Conservation (phyloP, 441 rosid genomes). For the Euphorbia celastroides region DNA sequence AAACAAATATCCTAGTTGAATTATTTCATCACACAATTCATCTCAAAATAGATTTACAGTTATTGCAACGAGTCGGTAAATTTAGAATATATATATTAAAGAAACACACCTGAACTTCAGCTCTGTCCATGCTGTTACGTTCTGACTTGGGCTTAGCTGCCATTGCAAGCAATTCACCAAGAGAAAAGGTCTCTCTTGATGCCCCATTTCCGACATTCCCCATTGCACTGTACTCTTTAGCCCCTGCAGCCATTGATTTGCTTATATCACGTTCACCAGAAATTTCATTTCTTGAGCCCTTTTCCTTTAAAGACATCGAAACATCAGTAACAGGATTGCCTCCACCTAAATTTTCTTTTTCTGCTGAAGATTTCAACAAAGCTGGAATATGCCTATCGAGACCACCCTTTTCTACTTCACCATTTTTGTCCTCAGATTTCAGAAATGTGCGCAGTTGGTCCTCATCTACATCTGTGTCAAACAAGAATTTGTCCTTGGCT, state of each 20-base stretch:
- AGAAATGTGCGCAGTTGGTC: constrained; percentile 15
- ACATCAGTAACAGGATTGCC: constrained; percentile 15
- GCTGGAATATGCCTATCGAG: constrained; percentile 16
- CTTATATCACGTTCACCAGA: constrained; percentile 20
- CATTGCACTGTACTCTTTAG: constrained; percentile 12
- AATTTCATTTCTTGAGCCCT: constrained; percentile 16
- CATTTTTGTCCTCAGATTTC: constrained; percentile 22
- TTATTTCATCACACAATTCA: not conserved
- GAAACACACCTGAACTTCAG: constrained; percentile 29
- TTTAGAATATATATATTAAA: not conserved
- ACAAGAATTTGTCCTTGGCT: constrained; percentile 45
- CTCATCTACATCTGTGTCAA: constrained; percentile 30
- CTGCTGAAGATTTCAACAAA: constrained; percentile 21
- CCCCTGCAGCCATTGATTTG: constrained; percentile 20
- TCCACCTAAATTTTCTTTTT: constrained; percentile 18
- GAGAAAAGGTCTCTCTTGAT: constrained; percentile 25
- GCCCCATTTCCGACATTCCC: constrained; percentile 22
- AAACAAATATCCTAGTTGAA: not conserved
- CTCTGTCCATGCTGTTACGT: constrained; percentile 6
- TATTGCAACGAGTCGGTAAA: not conserved
- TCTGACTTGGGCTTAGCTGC: constrained; percentile 19
- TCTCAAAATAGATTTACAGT: not conserved
- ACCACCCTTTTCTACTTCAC: constrained; percentile 8
- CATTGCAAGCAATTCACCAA: constrained; percentile 39
- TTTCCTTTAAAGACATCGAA: constrained; percentile 18